Conservation (phyloP, 2,329 filamentous ascomycete genomes). For the Periconia sp. region DNA sequence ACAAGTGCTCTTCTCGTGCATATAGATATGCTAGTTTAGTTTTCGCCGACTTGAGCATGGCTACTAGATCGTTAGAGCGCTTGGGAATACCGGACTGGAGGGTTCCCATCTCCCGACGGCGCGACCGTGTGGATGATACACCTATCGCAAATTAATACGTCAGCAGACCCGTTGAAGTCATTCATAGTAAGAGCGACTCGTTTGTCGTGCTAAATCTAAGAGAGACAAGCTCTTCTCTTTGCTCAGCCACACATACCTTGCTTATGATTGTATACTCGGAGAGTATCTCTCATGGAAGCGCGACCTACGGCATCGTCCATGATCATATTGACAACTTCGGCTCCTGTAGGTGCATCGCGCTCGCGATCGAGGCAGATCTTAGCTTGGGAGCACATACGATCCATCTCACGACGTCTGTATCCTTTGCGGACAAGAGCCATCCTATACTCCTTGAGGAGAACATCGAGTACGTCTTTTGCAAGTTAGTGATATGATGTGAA, state of each 20-base stretch:
- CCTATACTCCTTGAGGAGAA: conserved; percentile 28
- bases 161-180: too few relatives aligned
- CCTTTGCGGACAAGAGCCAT: conserved; percentile 23
- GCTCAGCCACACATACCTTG: too few relatives aligned
- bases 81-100: too few relatives aligned
- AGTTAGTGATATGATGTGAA: conserved; percentile 5
- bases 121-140: too few relatives aligned
- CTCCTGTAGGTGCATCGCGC: conserved; percentile 21
- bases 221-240: too few relatives aligned
- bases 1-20: too few relatives aligned
- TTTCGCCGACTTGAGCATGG: conserved; percentile 5
- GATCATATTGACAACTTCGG: conserved; percentile 36
- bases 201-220: neutral
- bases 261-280: too few relatives aligned
- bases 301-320: conserved; percentile 22
- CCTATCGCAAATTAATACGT: too few relatives aligned
- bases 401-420: conserved; percentile 24
- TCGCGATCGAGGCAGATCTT: conserved; percentile 22
- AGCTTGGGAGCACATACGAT: conserved; percentile 18
- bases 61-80: neutral
- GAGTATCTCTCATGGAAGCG: too few relatives aligned
- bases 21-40: conserved; percentile 13
- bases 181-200: too few relatives aligned
- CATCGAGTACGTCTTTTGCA: conserved; percentile 31
- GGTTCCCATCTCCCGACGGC: too few relatives aligned